These are phyloP conservation scores for Nepenthes alata DNA, from an alignment of 179 eudicot species.

Conservation along the genomic window DNA sequence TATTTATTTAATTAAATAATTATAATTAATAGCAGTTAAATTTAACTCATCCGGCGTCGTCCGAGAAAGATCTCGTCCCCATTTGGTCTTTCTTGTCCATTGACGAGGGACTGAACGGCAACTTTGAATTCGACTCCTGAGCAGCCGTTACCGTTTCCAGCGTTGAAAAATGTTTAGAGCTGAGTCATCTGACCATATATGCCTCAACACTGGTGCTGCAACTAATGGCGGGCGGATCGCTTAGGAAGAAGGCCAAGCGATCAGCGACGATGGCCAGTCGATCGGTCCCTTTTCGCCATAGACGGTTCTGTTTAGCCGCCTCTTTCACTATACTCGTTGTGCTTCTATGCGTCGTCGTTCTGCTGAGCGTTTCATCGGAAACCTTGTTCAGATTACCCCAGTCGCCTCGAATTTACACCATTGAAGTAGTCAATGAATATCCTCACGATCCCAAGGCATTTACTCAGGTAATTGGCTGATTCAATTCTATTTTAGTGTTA, in stretches of 20 bases:
- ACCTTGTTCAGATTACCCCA: slow-evolving; percentile 17
- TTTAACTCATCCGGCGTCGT: no score
- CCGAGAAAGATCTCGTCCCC: no score
- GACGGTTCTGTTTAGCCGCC: slow-evolving; percentile 19
- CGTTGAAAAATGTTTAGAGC: no score
- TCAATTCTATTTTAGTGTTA: no score
- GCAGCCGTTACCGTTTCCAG: no score
- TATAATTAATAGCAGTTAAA: no score
- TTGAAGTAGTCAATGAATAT: slow-evolving; percentile 56
- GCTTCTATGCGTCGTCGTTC: slow-evolving; percentile 13
- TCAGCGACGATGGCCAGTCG: slow-evolving; percentile 20
- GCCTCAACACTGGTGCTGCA: neutral
- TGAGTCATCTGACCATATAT: no score
- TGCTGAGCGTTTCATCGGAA: slow-evolving; percentile 36
- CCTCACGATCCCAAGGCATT: slow-evolving; percentile 84
- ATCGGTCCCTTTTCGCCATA: slow-evolving; percentile 8
- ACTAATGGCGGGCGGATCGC: slow-evolving; percentile 27
- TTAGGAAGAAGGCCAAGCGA: slow-evolving; percentile 27
- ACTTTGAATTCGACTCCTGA: no score
- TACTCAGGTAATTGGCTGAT: slow-evolving; percentile 49
- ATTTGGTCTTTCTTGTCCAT: no score
- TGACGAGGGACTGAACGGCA: no score
- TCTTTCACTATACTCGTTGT: slow-evolving; percentile 6
- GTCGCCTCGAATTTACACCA: slow-evolving; percentile 19
- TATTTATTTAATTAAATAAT: no score